Evolutionary conservation across 2,329 filamentous ascomycete genomes (phyloP).

Genomic region (Curvularia sp.): DNA sequence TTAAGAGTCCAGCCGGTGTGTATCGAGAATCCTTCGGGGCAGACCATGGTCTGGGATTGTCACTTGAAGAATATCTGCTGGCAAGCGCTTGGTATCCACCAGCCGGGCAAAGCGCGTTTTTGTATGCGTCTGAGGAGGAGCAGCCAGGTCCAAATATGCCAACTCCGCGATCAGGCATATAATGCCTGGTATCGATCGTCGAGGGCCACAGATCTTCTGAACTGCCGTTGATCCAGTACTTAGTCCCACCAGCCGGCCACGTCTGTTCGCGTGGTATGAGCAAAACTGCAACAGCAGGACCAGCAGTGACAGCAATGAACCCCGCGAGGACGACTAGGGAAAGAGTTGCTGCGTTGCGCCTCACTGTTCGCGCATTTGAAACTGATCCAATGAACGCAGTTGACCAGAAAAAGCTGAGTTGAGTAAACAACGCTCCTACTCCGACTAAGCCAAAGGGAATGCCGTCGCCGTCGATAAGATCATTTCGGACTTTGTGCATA

Average conservation of each 20-base stretch:
- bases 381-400: neutral
- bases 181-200: neutral
- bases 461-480: neutral
- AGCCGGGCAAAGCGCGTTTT: neutral
- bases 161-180: neutral
- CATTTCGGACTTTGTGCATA: conserved; percentile 1
- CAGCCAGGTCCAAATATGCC: neutral
- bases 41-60: conserved; percentile 1
- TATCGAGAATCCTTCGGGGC: neutral
- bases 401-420: neutral
- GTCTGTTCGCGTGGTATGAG: neutral
- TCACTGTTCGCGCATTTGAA: neutral
- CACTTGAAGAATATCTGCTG: neutral
- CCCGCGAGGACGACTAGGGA: neutral
- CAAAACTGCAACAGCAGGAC: neutral
- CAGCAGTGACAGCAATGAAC: neutral
- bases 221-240: conserved; percentile 1
- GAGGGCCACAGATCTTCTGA: neutral
- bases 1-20: neutral
- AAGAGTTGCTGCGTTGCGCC: neutral
- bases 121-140: neutral
- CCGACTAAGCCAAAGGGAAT: neutral
- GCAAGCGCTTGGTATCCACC: neutral
- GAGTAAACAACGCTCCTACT: neutral
- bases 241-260: neutral